phyloP scores from a whole-genome alignment of 2,329 filamentous ascomycete species.

The Verticillium klebahnii region DNA sequence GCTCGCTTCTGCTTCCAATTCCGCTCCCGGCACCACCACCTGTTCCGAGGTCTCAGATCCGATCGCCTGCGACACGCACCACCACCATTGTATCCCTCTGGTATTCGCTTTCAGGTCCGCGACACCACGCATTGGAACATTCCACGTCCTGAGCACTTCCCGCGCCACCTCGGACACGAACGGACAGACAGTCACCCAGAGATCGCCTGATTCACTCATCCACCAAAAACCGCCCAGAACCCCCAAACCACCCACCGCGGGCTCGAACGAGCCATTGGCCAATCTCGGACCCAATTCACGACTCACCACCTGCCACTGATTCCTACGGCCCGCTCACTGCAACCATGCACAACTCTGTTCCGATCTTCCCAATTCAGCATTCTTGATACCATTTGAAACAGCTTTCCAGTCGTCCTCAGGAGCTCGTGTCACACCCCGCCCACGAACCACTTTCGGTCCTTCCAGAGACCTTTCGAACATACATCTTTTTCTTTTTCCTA shows the following conservation, averaged over 20 bases:
- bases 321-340: neutral
- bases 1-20: neutral
- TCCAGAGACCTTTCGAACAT: neutral
- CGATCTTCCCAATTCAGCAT: neutral
- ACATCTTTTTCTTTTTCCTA: neutral
- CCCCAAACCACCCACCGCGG: neutral
- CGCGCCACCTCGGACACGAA: neutral
- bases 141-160: neutral
- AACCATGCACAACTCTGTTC: neutral
- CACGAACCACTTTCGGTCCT: neutral
- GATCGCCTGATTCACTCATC: neutral
- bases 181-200: neutral
- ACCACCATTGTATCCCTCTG: neutral
- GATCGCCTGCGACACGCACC: neutral
- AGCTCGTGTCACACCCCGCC: neutral
- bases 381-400: conserved; percentile 1
- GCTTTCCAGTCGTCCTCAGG: neutral
- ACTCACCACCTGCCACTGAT: neutral
- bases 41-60: neutral
- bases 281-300: neutral
- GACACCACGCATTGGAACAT: neutral
- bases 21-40: neutral
- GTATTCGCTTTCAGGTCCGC: neutral
- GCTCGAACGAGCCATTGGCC: neutral
- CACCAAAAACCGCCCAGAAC: neutral